Base-by-base conservation (phyloP, 352 stramenopile species). In the Blastocystis sp. region DNA sequence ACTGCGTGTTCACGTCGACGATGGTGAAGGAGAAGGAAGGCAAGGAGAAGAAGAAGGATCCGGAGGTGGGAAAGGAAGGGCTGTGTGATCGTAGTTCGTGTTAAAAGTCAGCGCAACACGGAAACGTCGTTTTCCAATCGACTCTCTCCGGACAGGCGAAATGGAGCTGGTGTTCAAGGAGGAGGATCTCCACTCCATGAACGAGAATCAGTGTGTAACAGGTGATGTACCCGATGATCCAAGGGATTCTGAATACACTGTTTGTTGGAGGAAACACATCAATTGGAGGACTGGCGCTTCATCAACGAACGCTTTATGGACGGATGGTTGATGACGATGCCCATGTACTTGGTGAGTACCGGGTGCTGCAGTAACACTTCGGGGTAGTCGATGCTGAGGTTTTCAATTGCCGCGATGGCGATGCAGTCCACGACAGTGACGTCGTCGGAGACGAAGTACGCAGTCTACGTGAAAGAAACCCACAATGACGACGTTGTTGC, bases 11-110 rank as follows among this genome's bases (percentile, higher is more conserved):
- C 40, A n/a, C 56, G 32, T 61, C 69, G 18, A 81, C 69, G 4
- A 48, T 64, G 9, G 69, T 81, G 49, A 81, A 81, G 42, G 69
- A 81, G 29, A 63, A 48, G n/a, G 69, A 81, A 27, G 27, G 40
- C 11, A 16, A n/a, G 44, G 69, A 81, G 51, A 81, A 64, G 48
- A 54, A 40, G 48, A 81, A 64, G 40, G 69, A 81, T 32, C 48
- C 48, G 18, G 69, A 81, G 36, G 48, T 54, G 4, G 48, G 44
- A 34, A 44, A n/a, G 16, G 9, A 18, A 14, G n/a, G 27, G 6
- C 11, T 14, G 32, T 7, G n/a, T 46, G 46, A 81, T 9, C 16
- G 46, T 63, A 81, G 69, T 63, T 81, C 48, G 69, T 81, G 27
- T 18, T 81, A 4, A 59, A 61, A 29, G 69, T 81, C n/a, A 65